phyloP scores from a whole-genome alignment of 1,139 yeast species.

The Pichia sp. region DNA sequence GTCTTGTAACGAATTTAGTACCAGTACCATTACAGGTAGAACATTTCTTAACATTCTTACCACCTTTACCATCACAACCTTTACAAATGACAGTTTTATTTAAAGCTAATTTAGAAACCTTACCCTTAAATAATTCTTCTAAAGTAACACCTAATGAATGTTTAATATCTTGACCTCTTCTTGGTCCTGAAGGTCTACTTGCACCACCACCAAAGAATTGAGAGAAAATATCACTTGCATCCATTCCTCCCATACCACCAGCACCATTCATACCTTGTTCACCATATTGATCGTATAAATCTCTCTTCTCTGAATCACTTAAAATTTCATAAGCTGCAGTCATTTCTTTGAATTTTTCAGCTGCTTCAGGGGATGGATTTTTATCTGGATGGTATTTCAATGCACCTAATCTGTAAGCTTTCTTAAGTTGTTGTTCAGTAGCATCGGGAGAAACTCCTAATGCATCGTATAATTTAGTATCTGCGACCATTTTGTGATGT shows the following conservation, averaged over 20 bases:
- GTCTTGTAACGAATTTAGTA: constrained; percentile 87
- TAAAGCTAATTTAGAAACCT: constrained; percentile 87
- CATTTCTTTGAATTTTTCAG: constrained; percentile 89
- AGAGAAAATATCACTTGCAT: constrained; percentile 74
- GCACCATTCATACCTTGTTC: constrained; percentile 78
- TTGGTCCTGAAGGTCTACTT: constrained; percentile 78
- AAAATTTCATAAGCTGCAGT: constrained; percentile 84
- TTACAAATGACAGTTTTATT: constrained; percentile 88
- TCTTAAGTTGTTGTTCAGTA: constrained; percentile 77
- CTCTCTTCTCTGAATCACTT: constrained; percentile 83
- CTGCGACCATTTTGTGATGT: constrained; percentile 63
- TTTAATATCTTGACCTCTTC: constrained; percentile 81
- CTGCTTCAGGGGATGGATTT: constrained; percentile 81
- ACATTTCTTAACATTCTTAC: constrained; percentile 89
- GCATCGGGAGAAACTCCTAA: constrained; percentile 81
- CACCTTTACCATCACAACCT: constrained; percentile 92
- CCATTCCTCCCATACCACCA: constrained; percentile 68
- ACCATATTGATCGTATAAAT: constrained; percentile 83
- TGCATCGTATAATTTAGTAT: constrained; percentile 78
- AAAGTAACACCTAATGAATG: constrained; percentile 81
- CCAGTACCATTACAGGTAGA: constrained; percentile 85
- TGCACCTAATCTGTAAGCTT: constrained; percentile 92
- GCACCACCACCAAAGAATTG: constrained; percentile 80
- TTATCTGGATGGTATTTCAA: constrained; percentile 95
- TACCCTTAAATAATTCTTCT: constrained; percentile 93